Evolutionary conservation across 2,329 filamentous ascomycete species (phyloP).

Genomic region (Colletotrichum sp.): DNA sequence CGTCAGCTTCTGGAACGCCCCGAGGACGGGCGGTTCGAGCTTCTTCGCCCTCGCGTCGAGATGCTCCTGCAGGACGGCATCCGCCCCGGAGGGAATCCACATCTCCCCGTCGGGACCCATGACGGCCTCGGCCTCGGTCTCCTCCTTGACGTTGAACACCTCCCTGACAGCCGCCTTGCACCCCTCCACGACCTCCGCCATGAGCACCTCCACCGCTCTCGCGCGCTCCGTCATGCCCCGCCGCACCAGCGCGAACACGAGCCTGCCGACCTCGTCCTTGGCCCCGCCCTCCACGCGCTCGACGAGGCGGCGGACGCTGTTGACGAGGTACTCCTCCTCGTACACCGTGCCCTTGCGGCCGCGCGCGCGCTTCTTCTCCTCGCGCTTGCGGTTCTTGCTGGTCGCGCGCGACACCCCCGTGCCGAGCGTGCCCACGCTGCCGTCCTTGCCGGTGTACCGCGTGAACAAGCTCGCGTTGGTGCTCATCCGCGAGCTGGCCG

Average conservation of each 20-base stretch:
- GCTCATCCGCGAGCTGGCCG: slow-evolving; percentile 78
- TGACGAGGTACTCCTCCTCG: slow-evolving; percentile 96
- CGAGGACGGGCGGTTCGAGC: slow-evolving; percentile 55
- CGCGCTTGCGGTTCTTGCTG: slow-evolving; percentile 84
- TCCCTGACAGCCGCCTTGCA: slow-evolving; percentile 72
- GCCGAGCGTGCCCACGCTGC: slow-evolving; percentile 69
- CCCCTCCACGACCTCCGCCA: slow-evolving; percentile 75
- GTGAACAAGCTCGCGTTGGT: slow-evolving; percentile 93
- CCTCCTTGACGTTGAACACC: slow-evolving; percentile 60
- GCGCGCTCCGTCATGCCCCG: slow-evolving; percentile 89
- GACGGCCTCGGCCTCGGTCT: slow-evolving; percentile 24
- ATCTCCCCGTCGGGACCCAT: slow-evolving; percentile 21
- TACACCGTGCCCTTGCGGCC: slow-evolving; percentile 98
- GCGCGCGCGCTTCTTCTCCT: slow-evolving; percentile 93
- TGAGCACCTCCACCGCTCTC: slow-evolving; percentile 74
- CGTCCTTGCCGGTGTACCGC: slow-evolving; percentile 78
- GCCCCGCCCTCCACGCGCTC: slow-evolving; percentile 78
- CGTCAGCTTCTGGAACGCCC: slow-evolving; percentile 52
- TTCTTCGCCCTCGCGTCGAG: slow-evolving; percentile 50
- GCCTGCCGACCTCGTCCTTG: slow-evolving; percentile 72
- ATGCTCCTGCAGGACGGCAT: slow-evolving; percentile 58
- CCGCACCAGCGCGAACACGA: slow-evolving; percentile 79
- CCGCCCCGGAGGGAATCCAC: slow-evolving; percentile 50
- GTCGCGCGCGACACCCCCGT: slow-evolving; percentile 80
- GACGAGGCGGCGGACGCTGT: slow-evolving; percentile 81